phyloP scores from a whole-genome alignment of 2,329 filamentous ascomycete species.

The Colletotrichum sp. region DNA sequence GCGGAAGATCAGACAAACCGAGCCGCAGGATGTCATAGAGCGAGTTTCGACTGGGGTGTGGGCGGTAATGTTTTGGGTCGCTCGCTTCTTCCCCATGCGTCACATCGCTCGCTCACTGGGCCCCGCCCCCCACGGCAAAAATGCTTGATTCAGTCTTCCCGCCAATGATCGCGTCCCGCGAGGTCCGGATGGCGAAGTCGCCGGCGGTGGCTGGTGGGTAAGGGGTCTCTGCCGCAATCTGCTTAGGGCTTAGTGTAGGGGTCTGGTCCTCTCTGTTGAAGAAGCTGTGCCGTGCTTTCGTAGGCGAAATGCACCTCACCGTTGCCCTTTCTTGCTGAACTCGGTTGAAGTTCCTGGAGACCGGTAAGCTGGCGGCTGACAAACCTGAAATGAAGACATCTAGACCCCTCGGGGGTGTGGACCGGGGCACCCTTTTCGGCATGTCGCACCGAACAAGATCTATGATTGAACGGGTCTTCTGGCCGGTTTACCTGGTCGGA shows the following conservation, averaged over 20 bases:
- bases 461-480: background rate
- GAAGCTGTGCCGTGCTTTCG: background rate
- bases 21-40: constrained; percentile 13
- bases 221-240: background rate
- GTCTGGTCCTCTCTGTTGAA: background rate
- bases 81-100: background rate
- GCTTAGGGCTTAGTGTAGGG: constrained; percentile 11
- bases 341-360: background rate
- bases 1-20: constrained; percentile 20
- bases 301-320: background rate
- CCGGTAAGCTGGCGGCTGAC: background rate
- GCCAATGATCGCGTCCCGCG: background rate
- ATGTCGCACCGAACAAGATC: background rate
- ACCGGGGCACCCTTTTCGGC: background rate
- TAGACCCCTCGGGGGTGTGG: background rate
- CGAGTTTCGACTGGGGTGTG: constrained; percentile 13
- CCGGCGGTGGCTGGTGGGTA: background rate
- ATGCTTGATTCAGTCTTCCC: background rate
- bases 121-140: background rate
- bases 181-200: background rate
- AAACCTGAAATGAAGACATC: background rate
- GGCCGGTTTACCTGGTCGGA: background rate
- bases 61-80: background rate
- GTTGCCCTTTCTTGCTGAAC: background rate
- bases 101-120: background rate